A percentile compares a stretch with the other conserved stretches of the same genome.
phyloP scores from a whole-genome alignment of 257 asterid species.

The Solanum chaucha region DNA sequence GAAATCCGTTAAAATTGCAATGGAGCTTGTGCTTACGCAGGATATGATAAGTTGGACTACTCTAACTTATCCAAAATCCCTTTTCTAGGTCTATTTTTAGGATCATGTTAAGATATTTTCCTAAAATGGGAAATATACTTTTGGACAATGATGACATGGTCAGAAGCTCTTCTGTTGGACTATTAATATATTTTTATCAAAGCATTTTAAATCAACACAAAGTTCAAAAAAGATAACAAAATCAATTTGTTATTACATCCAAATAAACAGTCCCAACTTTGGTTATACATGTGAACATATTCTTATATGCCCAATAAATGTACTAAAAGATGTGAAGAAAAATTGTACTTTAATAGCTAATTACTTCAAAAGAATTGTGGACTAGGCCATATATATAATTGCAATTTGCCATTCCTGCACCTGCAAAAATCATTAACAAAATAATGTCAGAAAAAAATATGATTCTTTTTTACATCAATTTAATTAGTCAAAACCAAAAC shows the following conservation, averaged over 20 bases:
- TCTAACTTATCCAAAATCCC: too few species aligned
- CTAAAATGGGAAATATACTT: too few species aligned
- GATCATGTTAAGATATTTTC: too few species aligned
- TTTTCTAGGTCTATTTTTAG: too few species aligned
- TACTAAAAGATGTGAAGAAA: neutral
- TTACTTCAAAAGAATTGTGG: neutral
- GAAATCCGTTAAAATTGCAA: too few species aligned
- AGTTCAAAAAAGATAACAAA: neutral
- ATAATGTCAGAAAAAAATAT: neutral
- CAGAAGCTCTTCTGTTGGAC: too few species aligned
- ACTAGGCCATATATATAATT: neutral
- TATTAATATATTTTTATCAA: neutral
- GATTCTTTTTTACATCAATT: neutral
- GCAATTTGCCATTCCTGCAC: neutral
- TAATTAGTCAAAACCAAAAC: neutral
- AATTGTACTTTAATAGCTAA: neutral
- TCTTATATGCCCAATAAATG: neutral
- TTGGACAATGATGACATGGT: too few species aligned
- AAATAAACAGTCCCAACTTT: neutral
- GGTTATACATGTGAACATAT: neutral
- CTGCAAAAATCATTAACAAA: neutral
- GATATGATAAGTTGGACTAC: too few species aligned
- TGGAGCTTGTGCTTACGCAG: too few species aligned
- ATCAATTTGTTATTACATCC: neutral
- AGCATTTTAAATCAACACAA: neutral